These are phyloP conservation scores for Candida chauliodis DNA, from an alignment of 805 yeast genomes.

Conservation along the genomic window DNA sequence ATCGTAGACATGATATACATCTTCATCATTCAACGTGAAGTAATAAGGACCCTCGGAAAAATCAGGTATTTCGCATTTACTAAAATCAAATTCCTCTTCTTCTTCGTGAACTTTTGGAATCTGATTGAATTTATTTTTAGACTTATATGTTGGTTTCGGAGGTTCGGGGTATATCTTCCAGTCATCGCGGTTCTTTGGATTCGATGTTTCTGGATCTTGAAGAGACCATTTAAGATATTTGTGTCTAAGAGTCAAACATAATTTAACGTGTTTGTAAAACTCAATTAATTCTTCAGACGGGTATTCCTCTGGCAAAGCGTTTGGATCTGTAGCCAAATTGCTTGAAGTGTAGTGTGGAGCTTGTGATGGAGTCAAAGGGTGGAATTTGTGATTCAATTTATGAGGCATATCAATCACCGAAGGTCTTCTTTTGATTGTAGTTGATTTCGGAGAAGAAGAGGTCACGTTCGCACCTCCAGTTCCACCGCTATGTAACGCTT, in stretches of 20 bases:
- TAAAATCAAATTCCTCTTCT: slow-evolving; percentile 53
- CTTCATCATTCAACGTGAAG: slow-evolving; percentile 53
- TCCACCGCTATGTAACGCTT: slow-evolving; percentile 30
- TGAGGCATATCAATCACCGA: slow-evolving; percentile 40
- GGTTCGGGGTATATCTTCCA: slow-evolving; percentile 93
- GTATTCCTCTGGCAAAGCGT: slow-evolving; percentile 39
- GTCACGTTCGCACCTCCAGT: slow-evolving; percentile 8
- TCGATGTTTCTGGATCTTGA: slow-evolving; percentile 64
- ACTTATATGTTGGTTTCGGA: slow-evolving; percentile 79
- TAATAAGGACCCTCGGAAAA: slow-evolving; percentile 31
- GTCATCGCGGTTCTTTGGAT: slow-evolving; percentile 71
- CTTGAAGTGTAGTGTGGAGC: slow-evolving; percentile 10
- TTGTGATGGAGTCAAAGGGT: slow-evolving; percentile 12
- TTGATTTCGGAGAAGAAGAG: slow-evolving; percentile 12
- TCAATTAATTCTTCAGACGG: slow-evolving; percentile 69
- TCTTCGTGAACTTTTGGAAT: slow-evolving; percentile 29
- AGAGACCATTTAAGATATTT: slow-evolving; percentile 68
- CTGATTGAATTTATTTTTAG: slow-evolving; percentile 52
- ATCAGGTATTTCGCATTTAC: slow-evolving; percentile 54
- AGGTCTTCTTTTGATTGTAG: slow-evolving; percentile 25
- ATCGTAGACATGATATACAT: slow-evolving; percentile 63
- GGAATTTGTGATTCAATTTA: slow-evolving; percentile 7
- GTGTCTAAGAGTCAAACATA: slow-evolving; percentile 69
- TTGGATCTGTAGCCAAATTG: slow-evolving; percentile 6
- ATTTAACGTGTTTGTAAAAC: slow-evolving; percentile 57